Base-by-base conservation (phyloP, 1,284 basidiomycete genomes). In the Lentinula novae-zelandiae region DNA sequence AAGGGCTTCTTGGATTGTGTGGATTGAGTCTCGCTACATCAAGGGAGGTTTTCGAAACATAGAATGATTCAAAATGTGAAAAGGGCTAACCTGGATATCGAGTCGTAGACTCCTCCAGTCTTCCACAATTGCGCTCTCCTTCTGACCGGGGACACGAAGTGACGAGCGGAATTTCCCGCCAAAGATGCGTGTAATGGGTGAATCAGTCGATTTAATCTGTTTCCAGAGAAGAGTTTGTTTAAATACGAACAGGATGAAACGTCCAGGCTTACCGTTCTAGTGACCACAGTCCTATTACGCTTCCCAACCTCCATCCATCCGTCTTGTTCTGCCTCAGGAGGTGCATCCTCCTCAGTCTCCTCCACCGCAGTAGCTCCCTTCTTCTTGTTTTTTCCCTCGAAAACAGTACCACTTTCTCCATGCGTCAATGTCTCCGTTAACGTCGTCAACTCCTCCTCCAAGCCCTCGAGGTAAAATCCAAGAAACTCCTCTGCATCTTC, bases 401-500 rank as follows among this genome's bases (percentile, higher is more conserved):
- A 0, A 38, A 7, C 15, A 20, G n/a, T 15, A 3, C 33, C 13
- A 3, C 17, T 27, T 8, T 7, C 17, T 5, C 10, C 20, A 6
- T 15, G 15, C 17, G 20, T 22, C 53, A 40, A n/a, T 42, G 13
- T n/a, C 48, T 39, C 56, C 56, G 6, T 42, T 17, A 36, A 9
- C 20, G 22, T 36, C 56, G 10, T 76, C 13, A 98, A 75, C 75
- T 99, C 96, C 70, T 99, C 96, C 73, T 98, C 95, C 2, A 99
- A 78, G 0, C 95, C 94, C 72, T 98, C 95, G 50, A 98, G 80
- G 77, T 95, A 96, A 77, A 98, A 97, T 8, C 96, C 96, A n/a
- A 98, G 81, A 75, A 98, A 99, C 75, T 99, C 96, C 73, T 99
- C 96, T 0, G 96, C 96, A 64, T 65, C 96, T 75, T 99, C 96